Evolutionary conservation across 306 rosid genomes (phyloP), one percentile per base, ranked within the genome.

Genomic region (Psophocarpus tetragonolobus): DNA sequence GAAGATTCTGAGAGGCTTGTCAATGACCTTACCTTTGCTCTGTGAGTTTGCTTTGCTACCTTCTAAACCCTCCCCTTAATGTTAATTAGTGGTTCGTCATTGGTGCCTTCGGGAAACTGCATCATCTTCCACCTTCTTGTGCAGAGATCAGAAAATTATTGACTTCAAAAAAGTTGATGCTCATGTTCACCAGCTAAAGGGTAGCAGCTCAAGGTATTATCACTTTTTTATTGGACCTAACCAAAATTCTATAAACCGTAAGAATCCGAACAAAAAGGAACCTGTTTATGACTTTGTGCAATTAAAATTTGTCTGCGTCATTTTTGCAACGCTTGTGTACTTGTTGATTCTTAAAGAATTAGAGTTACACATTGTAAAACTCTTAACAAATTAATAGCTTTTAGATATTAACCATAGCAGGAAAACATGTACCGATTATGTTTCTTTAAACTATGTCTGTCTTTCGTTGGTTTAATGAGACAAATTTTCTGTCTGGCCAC

Each of bases 1-100:
- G 87, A 88, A 66, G 96, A 92, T 83, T 85, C 96, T 51, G 90
- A 88, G 79, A 91, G 81, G 88, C 93, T 90, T 81, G 90, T 92
- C 74, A 88, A 77, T 79, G 90, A 92, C 83, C 87, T 92, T 58
- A 82, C 93, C 75, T 15, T 77, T 68, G 85, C 93, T 81, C 67
- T 92, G 97, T 90, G 67, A 83, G 89, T 47, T 80, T 73, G 73
- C 80, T 47, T 80, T 73, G 73, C 80, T 27, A 14, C 3, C 1
- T 23, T 20, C 30, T 21, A 21, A 21, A 48, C 54, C 30, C 29
- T 20, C 30, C 61, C 56, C n/a, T 20, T 51, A 7, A 6, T 51
- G 5, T 51, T 24, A 23, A 4, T 53, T 75, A 14, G 51, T 64
- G n/a, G n/a, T n/a, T n/a, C 45, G 33, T 81, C 20, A 65, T 42